These are phyloP conservation scores for Penicillium sclerotigenum DNA, from an alignment of 2,329 filamentous ascomycete genomes.

Conservation along the genomic window DNA sequence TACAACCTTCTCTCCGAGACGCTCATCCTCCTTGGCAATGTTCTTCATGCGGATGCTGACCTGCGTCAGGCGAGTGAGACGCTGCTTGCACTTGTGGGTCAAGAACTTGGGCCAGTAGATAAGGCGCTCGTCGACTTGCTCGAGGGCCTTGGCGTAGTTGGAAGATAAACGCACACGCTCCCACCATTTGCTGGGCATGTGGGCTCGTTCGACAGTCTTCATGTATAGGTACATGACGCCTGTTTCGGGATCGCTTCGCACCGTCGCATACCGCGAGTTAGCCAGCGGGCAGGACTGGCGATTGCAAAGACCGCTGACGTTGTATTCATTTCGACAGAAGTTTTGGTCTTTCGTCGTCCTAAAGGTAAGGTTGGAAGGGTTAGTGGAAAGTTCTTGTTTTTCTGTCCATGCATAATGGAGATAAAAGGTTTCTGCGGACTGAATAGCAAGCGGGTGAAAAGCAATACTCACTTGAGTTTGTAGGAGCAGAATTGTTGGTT, in stretches of 20 bases:
- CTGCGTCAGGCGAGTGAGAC: slow-evolving; percentile 86
- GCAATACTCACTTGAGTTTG: slow-evolving; percentile 72
- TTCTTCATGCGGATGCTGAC: slow-evolving; percentile 75
- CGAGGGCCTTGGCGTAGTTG: slow-evolving; percentile 86
- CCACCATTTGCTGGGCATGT: slow-evolving; percentile 89
- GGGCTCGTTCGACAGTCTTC: slow-evolving; percentile 87
- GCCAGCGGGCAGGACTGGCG: slow-evolving; percentile 86
- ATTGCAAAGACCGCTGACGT: slow-evolving; percentile 78
- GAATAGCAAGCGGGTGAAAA: not conserved
- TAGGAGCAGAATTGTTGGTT: slow-evolving; percentile 94
- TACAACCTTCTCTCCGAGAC: slow-evolving; percentile 82
- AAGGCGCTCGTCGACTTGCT: slow-evolving; percentile 79
- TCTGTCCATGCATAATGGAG: slow-evolving; percentile 1
- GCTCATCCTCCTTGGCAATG: slow-evolving; percentile 82
- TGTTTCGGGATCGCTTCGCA: slow-evolving; percentile 76
- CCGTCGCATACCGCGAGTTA: slow-evolving; percentile 88
- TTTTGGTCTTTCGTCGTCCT: slow-evolving; percentile 82
- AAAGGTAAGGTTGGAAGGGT: slow-evolving; percentile 6
- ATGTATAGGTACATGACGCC: slow-evolving; percentile 91
- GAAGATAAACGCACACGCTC: slow-evolving; percentile 84
- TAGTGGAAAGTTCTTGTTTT: slow-evolving; percentile 7
- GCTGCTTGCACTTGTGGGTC: slow-evolving; percentile 93
- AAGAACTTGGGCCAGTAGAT: slow-evolving; percentile 95
- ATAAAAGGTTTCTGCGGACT: slow-evolving; percentile 1
- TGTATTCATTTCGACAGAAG: slow-evolving; percentile 95